Evolutionary conservation across 331 rosid species (phyloP).

Genomic region (Telfairia occidentalis): DNA sequence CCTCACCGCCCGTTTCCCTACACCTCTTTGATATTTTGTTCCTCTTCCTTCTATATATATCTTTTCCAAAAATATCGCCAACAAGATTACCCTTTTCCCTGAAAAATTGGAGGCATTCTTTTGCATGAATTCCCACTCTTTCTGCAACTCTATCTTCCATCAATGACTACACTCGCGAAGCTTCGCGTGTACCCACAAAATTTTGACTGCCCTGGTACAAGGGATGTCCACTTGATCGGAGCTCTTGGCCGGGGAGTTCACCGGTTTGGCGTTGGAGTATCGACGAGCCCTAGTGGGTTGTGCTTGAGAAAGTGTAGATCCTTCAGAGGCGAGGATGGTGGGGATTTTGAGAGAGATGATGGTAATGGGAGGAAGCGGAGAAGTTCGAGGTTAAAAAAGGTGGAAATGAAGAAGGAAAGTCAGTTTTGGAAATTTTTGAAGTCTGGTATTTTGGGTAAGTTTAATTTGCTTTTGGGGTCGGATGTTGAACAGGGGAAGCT

Average conservation of each 20-base stretch:
- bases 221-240: conserved; percentile 17
- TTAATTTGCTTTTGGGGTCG: conserved; percentile 31
- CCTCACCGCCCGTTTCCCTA: conserved; percentile 1
- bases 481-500: conserved; percentile 50
- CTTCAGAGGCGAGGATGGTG: conserved; percentile 43
- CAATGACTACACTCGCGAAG: conserved; percentile 50
- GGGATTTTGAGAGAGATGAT: conserved; percentile 31
- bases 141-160: neutral
- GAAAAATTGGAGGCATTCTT: neutral
- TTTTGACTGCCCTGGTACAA: conserved; percentile 22
- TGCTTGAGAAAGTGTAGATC: conserved; percentile 48
- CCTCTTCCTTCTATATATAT: conserved; percentile 15
- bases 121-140: neutral
- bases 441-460: conserved; percentile 34
- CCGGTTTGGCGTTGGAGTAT: conserved; percentile 17
- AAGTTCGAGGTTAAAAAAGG: conserved; percentile 28
- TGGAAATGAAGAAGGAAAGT: conserved; percentile 20
- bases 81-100: neutral
- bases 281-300: conserved; percentile 31
- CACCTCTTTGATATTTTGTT: conserved; percentile 7
- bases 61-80: neutral
- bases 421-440: conserved; percentile 58
- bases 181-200: conserved; percentile 42
- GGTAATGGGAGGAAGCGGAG: conserved; percentile 14
- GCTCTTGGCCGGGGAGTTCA: conserved; percentile 28